Conservation (phyloP, 2,329 filamentous ascomycete species). For the Nothopassalora personata region DNA sequence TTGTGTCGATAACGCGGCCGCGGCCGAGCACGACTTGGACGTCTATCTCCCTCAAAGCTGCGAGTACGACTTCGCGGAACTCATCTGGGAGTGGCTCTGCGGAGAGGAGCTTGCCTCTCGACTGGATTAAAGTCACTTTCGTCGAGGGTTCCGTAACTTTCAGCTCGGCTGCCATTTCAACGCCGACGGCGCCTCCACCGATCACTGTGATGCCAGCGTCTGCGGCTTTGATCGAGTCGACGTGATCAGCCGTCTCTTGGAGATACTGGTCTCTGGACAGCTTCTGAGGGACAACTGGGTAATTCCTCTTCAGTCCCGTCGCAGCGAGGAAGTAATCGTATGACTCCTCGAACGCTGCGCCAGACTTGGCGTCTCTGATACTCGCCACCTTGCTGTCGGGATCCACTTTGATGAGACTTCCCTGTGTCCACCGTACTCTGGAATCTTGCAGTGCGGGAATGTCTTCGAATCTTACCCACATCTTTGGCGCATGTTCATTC, state of each 20-base stretch:
- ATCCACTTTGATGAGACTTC: constrained; percentile 58
- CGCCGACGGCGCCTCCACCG: constrained; percentile 72
- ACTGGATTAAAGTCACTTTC: constrained; percentile 70
- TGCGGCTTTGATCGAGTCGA: constrained; percentile 48
- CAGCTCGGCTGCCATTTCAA: constrained; percentile 76
- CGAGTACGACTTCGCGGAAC: constrained; percentile 58
- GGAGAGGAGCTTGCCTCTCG: constrained; percentile 63
- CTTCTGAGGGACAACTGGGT: constrained; percentile 67
- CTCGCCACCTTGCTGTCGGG: constrained; percentile 55
- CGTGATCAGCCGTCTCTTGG: constrained; percentile 56
- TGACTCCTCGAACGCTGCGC: constrained; percentile 25
- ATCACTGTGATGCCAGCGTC: constrained; percentile 62
- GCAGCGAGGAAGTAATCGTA: constrained; percentile 76
- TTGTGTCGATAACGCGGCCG: constrained; percentile 51
- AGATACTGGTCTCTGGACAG: constrained; percentile 59
- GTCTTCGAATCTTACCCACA: constrained; percentile 65
- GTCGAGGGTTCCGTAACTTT: constrained; percentile 61
- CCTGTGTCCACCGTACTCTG: constrained; percentile 61
- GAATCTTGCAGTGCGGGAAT: constrained; percentile 61
- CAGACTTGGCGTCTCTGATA: constrained; percentile 38
- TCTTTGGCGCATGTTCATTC: constrained; percentile 57
- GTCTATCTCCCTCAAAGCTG: constrained; percentile 55
- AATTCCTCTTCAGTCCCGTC: constrained; percentile 63
- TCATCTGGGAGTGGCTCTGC: constrained; percentile 66
- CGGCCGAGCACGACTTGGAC: constrained; percentile 58